A percentile compares a stretch with the other conserved stretches of the same genome.
These are phyloP conservation scores for Lasiodiplodia hormozganensis DNA, from an alignment of 2,329 filamentous ascomycete genomes.

Conservation along the genomic window DNA sequence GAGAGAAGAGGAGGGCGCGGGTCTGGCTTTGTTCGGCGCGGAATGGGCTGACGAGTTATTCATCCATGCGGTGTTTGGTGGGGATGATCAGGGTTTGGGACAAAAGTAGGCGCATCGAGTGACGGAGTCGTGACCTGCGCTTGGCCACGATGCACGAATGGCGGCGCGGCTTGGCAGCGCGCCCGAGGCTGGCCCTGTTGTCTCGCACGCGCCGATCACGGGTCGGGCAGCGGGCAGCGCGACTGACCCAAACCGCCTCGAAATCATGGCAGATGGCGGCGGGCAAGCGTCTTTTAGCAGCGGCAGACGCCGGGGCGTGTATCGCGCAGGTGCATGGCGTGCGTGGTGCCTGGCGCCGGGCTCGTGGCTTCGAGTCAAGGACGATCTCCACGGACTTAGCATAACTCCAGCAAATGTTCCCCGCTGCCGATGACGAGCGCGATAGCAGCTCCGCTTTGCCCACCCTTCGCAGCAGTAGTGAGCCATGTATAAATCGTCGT, in stretches of 20 bases:
- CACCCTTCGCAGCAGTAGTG: not conserved
- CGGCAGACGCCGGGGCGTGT: constrained; percentile 11
- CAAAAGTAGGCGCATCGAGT: constrained; percentile 19
- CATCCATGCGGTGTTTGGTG: constrained; percentile 29
- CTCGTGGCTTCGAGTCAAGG: constrained; percentile 18
- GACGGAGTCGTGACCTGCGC: constrained; percentile 22
- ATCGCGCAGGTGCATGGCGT: constrained; percentile 14
- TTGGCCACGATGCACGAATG: constrained; percentile 21
- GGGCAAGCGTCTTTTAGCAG: not conserved
- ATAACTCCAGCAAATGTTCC: constrained; percentile 5
- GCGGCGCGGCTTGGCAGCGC: constrained; percentile 21
- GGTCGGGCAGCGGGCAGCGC: constrained; percentile 3
- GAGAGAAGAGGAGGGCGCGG: constrained; percentile 15
- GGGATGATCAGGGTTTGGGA: constrained; percentile 22
- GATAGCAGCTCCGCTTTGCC: not conserved
- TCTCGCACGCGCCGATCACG: constrained; percentile 14
- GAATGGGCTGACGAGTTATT: constrained; percentile 25
- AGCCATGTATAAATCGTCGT: not conserved
- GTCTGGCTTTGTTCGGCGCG: constrained; percentile 1
- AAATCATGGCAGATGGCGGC: not conserved
- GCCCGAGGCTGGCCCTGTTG: constrained; percentile 17
- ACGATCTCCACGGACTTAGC: constrained; percentile 23
- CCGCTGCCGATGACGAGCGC: constrained; percentile 19
- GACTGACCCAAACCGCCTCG: constrained; percentile 4
- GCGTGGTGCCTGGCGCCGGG: constrained; percentile 15